Conservation (phyloP, 768 basidiomycete species). For the Jaapia argillacea region DNA sequence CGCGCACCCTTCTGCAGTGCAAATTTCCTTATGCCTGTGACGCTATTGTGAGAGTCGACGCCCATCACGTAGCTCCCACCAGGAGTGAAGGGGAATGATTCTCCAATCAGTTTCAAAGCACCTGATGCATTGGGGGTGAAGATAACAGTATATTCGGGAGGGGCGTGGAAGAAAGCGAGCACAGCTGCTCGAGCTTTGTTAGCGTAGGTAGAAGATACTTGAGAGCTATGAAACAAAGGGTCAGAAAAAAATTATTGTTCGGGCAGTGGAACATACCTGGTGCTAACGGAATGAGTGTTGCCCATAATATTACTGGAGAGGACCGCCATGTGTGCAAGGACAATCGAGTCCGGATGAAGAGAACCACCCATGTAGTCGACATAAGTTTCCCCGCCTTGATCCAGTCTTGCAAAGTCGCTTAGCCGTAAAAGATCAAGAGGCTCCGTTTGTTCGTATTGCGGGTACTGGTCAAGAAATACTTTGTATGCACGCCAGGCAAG, state of each 20-base stretch:
- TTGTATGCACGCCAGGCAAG: constrained; percentile 38
- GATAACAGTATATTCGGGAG: constrained; percentile 13
- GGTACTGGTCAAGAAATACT: constrained; percentile 30
- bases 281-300: constrained; percentile 14
- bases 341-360: constrained; percentile 1
- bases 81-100: constrained; percentile 11
- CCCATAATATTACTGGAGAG: constrained; percentile 13
- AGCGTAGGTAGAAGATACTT: constrained; percentile 8
- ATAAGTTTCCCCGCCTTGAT: constrained; percentile 10
- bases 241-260: not conserved
- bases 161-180: constrained; percentile 15
- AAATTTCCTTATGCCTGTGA: constrained; percentile 12
- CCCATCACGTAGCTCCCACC: constrained; percentile 9
- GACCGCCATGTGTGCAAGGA: not conserved
- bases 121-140: constrained; percentile 16
- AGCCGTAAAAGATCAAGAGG: constrained; percentile 22
- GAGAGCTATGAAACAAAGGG: constrained; percentile 7
- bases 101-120: constrained; percentile 15
- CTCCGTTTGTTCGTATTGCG: constrained; percentile 22
- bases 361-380: constrained; percentile 19
- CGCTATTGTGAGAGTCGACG: constrained; percentile 13
- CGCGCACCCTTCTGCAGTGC: constrained; percentile 7
- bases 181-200: constrained; percentile 11
- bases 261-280: constrained; percentile 7
- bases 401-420: constrained; percentile 22